Percentiles rank a stretch among this genome's conserved stretches.
Conservation (phyloP, 2,329 filamentous ascomycete species). For the Calonectria honghensis region DNA sequence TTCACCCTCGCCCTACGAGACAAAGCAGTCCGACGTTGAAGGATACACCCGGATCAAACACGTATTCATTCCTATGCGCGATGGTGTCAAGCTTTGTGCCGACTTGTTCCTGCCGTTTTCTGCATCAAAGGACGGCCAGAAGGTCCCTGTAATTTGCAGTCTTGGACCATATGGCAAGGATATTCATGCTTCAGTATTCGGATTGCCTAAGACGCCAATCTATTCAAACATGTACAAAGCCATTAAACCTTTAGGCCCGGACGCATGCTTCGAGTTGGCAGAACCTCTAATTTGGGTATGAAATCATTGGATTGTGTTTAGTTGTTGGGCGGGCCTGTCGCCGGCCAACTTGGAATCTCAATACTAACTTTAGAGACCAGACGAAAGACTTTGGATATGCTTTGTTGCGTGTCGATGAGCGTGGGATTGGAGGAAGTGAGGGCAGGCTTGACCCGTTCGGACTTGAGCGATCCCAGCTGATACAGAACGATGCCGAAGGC, state of each 20-base stretch:
- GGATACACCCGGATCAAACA: constrained; percentile 33
- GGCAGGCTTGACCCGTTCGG: constrained; percentile 35
- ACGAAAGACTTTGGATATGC: constrained; percentile 35
- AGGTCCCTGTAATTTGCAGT: constrained; percentile 28
- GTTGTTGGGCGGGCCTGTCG: background rate
- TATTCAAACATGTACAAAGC: constrained; percentile 33
- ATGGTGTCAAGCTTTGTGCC: constrained; percentile 31
- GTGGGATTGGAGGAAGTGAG: constrained; percentile 33
- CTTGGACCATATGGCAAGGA: constrained; percentile 36
- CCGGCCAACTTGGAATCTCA: background rate
- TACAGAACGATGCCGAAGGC: constrained; percentile 29
- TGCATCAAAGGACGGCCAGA: constrained; percentile 10
- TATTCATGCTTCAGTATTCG: constrained; percentile 32
- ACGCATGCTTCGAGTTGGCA: constrained; percentile 26
- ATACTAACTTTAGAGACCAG: background rate
- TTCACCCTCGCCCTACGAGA: background rate
- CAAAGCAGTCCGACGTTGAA: constrained; percentile 18
- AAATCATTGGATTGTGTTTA: background rate
- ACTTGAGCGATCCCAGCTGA: constrained; percentile 9
- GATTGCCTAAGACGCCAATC: constrained; percentile 28
- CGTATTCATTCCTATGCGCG: constrained; percentile 27
- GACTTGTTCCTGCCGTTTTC: constrained; percentile 34
- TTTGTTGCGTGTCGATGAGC: constrained; percentile 28
- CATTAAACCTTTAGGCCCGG: constrained; percentile 29
- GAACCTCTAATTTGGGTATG: constrained; percentile 36